Evolutionary conservation across 2,329 filamentous ascomycete genomes (phyloP).

Genomic region (Canariomyces notabilis): DNA sequence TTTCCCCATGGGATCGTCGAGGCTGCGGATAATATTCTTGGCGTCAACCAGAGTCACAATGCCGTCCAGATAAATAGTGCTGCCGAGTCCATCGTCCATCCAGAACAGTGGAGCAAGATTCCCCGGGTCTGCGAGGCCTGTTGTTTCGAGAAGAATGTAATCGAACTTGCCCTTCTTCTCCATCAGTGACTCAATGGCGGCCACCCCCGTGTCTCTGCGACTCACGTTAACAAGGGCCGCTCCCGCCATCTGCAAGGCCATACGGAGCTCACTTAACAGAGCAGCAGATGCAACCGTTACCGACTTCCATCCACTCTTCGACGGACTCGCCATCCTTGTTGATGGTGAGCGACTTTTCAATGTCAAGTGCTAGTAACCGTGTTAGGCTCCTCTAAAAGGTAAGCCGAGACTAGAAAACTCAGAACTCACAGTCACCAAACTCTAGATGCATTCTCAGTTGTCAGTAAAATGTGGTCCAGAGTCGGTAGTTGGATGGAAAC

Average conservation of each 20-base stretch:
- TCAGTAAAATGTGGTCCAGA: slow-evolving; percentile 10
- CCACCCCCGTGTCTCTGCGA: slow-evolving; percentile 77
- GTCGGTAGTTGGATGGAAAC: slow-evolving; percentile 25
- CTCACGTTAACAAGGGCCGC: neutral
- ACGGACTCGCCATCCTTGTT: slow-evolving; percentile 77
- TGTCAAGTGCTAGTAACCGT: slow-evolving; percentile 68
- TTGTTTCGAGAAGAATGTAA: slow-evolving; percentile 96
- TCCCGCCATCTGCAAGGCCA: neutral
- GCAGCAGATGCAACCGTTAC: slow-evolving; percentile 96
- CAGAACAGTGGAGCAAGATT: slow-evolving; percentile 96
- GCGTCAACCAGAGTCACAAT: slow-evolving; percentile 95
- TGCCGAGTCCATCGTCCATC: slow-evolving; percentile 93
- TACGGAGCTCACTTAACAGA: slow-evolving; percentile 71
- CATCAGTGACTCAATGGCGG: slow-evolving; percentile 94
- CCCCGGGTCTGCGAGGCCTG: slow-evolving; percentile 88
- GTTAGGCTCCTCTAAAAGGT: slow-evolving; percentile 19
- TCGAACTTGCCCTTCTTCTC: slow-evolving; percentile 90
- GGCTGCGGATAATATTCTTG: slow-evolving; percentile 77
- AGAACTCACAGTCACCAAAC: slow-evolving; percentile 28
- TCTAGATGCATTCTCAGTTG: slow-evolving; percentile 12
- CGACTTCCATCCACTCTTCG: slow-evolving; percentile 92
- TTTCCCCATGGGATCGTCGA: slow-evolving; percentile 65
- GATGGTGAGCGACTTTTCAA: slow-evolving; percentile 92
- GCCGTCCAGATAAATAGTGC: slow-evolving; percentile 92
- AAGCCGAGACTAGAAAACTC: neutral